Percentiles rank a stretch among this genome's conserved stretches.
phyloP scores from a whole-genome alignment of 345 rosid species.

The Boechera retrofracta region DNA sequence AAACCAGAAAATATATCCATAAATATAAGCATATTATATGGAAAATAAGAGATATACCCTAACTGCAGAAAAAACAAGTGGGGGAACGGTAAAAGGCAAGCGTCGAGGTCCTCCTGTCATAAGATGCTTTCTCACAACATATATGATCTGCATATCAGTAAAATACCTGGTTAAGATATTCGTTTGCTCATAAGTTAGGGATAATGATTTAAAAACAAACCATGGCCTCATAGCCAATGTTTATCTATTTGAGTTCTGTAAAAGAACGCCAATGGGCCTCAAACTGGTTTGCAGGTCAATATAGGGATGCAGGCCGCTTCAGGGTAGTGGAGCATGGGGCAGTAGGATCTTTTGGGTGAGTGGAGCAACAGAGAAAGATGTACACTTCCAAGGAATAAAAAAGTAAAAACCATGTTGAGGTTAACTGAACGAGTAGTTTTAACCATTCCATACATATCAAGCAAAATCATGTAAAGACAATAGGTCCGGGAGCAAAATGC shows the following conservation, averaged over 20 bases:
- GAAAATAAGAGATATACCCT: conserved; percentile 54
- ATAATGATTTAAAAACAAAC: background rate
- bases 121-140: conserved; percentile 70
- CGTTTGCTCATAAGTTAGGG: background rate
- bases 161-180: conserved; percentile 8
- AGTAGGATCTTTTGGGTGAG: background rate
- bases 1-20: background rate
- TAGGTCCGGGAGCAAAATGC: background rate
- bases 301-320: background rate
- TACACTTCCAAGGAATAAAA: conserved; percentile 1
- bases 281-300: conserved; percentile 17
- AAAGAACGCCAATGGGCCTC: background rate
- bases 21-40: conserved; percentile 1
- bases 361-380: conserved; percentile 8
- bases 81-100: conserved; percentile 75
- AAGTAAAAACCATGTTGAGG: background rate
- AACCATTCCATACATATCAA: conserved; percentile 1
- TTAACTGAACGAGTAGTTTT: background rate
- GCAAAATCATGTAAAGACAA: conserved; percentile 12
- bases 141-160: conserved; percentile 65
- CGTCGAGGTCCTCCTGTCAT: conserved; percentile 79
- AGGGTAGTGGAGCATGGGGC: background rate
- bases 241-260: conserved; percentile 4
- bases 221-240: conserved; percentile 14
- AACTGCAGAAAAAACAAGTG: conserved; percentile 77